phyloP scores from a whole-genome alignment of 768 basidiomycete species.

The Psilocybe sp. region DNA sequence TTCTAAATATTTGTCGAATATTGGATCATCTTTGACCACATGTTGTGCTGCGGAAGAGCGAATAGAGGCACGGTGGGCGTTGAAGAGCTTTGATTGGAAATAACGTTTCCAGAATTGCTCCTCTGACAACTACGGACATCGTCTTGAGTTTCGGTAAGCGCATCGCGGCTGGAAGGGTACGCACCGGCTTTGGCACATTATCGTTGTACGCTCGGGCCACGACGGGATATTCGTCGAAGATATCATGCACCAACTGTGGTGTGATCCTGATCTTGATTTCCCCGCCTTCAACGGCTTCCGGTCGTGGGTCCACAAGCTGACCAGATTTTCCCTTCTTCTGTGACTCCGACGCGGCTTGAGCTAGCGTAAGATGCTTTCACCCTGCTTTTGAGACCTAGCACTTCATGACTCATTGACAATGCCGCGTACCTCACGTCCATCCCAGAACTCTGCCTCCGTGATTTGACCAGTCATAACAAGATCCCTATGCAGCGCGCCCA shows the following conservation, averaged over 20 bases:
- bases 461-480: constrained; percentile 85
- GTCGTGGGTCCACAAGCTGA: constrained; percentile 84
- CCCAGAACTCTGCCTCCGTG: constrained; percentile 96
- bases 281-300: constrained; percentile 78
- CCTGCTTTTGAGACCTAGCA: constrained; percentile 10
- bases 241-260: constrained; percentile 89
- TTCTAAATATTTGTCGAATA: constrained; percentile 96
- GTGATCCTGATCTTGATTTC: constrained; percentile 90
- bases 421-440: constrained; percentile 77
- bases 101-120: constrained; percentile 96
- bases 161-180: constrained; percentile 13
- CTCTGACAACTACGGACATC: constrained; percentile 66
- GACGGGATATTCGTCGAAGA: constrained; percentile 97
- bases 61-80: constrained; percentile 91
- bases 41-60: constrained; percentile 82
- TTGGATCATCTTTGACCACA: constrained; percentile 85
- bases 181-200: constrained; percentile 85
- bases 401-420: constrained; percentile 3
- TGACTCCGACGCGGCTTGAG: constrained; percentile 69
- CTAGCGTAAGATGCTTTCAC: constrained; percentile 67
- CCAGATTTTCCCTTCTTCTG: constrained; percentile 83
- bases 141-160: constrained; percentile 8
- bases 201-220: constrained; percentile 90
- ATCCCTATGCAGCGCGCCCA: constrained; percentile 80
- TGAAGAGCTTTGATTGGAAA: constrained; percentile 94